phyloP scores from a whole-genome alignment of 768 basidiomycete species.

The Russula brevipes region DNA sequence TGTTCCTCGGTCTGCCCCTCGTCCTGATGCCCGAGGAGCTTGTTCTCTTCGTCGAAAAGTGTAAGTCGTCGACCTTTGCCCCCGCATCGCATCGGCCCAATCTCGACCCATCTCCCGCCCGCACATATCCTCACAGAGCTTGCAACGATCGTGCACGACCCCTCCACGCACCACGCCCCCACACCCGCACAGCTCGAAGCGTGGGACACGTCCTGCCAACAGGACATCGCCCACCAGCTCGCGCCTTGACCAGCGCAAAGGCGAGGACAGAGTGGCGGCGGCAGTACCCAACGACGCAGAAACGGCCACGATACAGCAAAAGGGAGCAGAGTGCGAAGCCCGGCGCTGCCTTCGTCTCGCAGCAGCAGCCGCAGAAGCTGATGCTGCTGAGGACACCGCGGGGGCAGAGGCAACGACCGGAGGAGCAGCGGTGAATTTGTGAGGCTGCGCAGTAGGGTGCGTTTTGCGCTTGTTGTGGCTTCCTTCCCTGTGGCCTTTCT shows the following conservation, averaged over 20 bases:
- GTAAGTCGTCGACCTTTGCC: conserved; percentile 38
- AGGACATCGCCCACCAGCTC: conserved; percentile 45
- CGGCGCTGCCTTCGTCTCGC: conserved; percentile 23
- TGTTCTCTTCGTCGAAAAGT: conserved; percentile 76
- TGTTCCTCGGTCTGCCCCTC: conserved; percentile 90
- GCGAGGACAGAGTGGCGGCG: conserved; percentile 25
- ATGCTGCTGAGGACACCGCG: background rate
- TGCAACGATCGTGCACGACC: conserved; percentile 74
- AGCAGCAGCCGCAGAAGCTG: background rate
- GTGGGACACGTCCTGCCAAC: conserved; percentile 51
- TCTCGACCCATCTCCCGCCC: no score
- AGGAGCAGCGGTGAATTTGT: no score
- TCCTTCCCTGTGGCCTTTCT: no score
- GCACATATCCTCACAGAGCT: conserved; percentile 45
- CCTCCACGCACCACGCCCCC: conserved; percentile 49
- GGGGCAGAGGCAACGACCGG: background rate
- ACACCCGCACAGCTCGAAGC: conserved; percentile 41
- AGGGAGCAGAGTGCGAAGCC: conserved; percentile 67
- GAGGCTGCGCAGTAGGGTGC: no score
- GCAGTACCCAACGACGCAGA: background rate
- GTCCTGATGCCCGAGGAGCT: conserved; percentile 89
- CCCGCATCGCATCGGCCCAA: no score
- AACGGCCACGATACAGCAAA: conserved; percentile 31
- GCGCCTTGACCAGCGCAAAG: conserved; percentile 42
- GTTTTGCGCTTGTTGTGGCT: no score